Evolutionary conservation across 352 stramenopile species (phyloP).

Genomic region (Phytopythium vexans): DNA sequence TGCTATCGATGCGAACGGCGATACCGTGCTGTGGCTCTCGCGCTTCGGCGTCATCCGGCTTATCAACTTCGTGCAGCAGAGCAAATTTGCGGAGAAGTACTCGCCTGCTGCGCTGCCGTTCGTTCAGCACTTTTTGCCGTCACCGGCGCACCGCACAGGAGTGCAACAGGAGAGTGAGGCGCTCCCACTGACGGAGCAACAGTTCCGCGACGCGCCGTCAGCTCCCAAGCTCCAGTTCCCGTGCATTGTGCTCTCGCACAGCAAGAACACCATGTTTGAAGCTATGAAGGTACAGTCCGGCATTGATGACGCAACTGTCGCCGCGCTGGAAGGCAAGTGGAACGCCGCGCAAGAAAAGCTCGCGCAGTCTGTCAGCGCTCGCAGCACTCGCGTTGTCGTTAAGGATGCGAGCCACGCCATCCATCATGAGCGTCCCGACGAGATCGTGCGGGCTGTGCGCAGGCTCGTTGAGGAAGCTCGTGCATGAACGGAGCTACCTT

Average conservation of each 20-base stretch:
- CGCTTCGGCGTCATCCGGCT: constrained; percentile 65
- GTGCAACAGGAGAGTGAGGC: constrained; percentile 53
- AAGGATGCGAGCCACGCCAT: constrained; percentile 65
- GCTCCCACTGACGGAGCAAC: constrained; percentile 57
- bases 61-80: constrained; percentile 57
- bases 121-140: constrained; percentile 63
- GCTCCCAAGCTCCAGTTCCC: constrained; percentile 38
- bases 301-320: constrained; percentile 35
- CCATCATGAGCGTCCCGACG: constrained; percentile 69
- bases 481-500: too few species aligned
- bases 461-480: constrained; percentile 42
- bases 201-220: constrained; percentile 32
- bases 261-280: constrained; percentile 63
- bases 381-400: constrained; percentile 46
- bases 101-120: constrained; percentile 44
- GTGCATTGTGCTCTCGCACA: constrained; percentile 71
- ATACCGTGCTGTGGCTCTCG: constrained; percentile 49
- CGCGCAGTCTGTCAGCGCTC: constrained; percentile 36
- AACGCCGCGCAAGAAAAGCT: constrained; percentile 53
- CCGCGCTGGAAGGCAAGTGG: constrained; percentile 63
- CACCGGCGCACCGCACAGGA: constrained; percentile 56
- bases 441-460: constrained; percentile 47
- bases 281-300: constrained; percentile 55
- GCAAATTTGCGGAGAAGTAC: constrained; percentile 58
- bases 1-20: constrained; percentile 60